Evolutionary conservation across 495 filamentous ascomycete species (phyloP), one percentile per base, ranked within the genome.

Genomic region (Clavariopsis aquatica): DNA sequence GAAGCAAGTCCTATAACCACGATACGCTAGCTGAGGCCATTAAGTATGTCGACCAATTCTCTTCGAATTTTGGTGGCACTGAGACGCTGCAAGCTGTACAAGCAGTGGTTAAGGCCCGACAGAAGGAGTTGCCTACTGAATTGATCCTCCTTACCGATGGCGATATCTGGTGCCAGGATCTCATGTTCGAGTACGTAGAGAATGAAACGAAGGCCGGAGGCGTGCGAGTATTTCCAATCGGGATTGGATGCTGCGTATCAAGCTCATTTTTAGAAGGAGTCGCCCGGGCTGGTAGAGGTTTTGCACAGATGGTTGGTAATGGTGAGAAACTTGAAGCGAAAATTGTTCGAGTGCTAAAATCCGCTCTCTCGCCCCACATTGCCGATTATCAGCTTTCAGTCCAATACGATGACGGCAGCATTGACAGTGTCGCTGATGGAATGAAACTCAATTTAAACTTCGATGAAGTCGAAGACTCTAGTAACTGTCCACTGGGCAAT

Each of bases 331-430:
- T 87, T 49, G 82, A 85, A 62, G 77, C 71, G 49, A 88, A 87
- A 69, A 79, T 90, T 4, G 78, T 91, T 8, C 80, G 87, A 7
- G 89, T 91, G 85, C 75, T 92, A 34, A 89, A 89, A 67, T 86
- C 81, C 0, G 85, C 85, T 0, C 70, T 91, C 28, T 80, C 80
- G 4, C 84, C 85, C 0, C 84, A 89, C 62, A 74, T 88, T 57
- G 78, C 66, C 22, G 80, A 85, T 57, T 89, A 86, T 64, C 79
- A 75, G 0, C 70, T 89, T 2, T 82, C 87, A 52, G 74, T 89
- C 58, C 80, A 84, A 65, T 87, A 87, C 69, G 77, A 74, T 41
- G 74, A 76, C 53, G 72, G 76, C 15, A 69, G 36, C 3, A 73
- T 88, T 19, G 85, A 87, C 20, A 76, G 74, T 29, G 81, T 84